Evolutionary conservation across 2,329 filamentous ascomycete genomes (phyloP).

Genomic region (Alternaria angustiovoidea): DNA sequence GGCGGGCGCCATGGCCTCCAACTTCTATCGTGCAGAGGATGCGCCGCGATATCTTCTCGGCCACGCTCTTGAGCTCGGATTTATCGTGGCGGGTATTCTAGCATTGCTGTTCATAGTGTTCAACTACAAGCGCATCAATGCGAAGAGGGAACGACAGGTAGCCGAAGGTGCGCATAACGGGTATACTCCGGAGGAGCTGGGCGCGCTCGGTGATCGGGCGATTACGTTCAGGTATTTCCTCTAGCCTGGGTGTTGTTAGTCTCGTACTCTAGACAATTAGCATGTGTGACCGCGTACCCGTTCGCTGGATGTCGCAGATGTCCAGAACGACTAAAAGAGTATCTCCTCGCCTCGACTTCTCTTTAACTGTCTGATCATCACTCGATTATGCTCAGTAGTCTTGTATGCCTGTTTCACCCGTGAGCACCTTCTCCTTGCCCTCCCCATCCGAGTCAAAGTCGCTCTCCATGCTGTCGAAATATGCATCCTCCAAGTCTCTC

Average conservation of each 20-base stretch:
- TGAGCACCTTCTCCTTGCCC: conserved; percentile 47
- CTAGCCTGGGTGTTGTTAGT: conserved; percentile 32
- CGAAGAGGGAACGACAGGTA: conserved; percentile 56
- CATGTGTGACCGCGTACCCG: not conserved
- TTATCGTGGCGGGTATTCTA: conserved; percentile 57
- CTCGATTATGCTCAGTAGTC: conserved; percentile 50
- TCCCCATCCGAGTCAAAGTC: conserved; percentile 65
- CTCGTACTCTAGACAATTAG: not conserved
- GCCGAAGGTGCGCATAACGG: conserved; percentile 48
- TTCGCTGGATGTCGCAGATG: not conserved
- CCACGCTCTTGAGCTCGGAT: conserved; percentile 61
- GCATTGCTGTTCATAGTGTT: conserved; percentile 56
- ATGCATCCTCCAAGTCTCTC: conserved; percentile 73
- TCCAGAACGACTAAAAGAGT: too few species aligned
- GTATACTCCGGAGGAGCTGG: conserved; percentile 63
- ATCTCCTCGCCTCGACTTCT: not conserved
- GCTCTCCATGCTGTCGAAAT: conserved; percentile 82
- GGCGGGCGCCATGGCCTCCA: conserved; percentile 68
- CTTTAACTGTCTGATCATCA: not conserved
- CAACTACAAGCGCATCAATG: conserved; percentile 67
- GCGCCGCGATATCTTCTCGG: conserved; percentile 61
- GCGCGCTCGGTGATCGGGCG: conserved; percentile 67
- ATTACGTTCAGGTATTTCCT: conserved; percentile 70
- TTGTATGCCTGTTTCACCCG: conserved; percentile 59
- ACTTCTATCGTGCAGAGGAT: conserved; percentile 69